These are phyloP conservation scores for Iberis pinnata DNA, from an alignment of 345 rosid species.

Conservation along the genomic window DNA sequence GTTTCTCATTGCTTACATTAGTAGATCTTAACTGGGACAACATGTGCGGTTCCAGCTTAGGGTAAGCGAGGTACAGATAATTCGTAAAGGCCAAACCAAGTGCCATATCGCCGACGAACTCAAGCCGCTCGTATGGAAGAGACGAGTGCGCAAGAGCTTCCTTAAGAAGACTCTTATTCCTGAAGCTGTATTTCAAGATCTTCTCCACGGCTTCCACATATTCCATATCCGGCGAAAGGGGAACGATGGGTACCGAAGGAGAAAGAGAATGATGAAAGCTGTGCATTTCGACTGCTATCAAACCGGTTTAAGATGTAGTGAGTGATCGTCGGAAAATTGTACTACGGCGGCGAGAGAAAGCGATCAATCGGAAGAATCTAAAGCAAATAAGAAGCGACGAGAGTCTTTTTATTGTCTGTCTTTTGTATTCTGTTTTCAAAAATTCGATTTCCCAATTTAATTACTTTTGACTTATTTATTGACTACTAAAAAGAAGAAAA, in stretches of 20 bases:
- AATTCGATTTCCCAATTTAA: no score
- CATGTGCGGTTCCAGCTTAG: conserved; percentile 43
- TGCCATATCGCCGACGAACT: conserved; percentile 71
- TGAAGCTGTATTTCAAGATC: conserved; percentile 46
- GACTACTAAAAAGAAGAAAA: background rate
- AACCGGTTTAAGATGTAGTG: background rate
- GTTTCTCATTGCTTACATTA: conserved; percentile 69
- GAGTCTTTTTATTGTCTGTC: background rate
- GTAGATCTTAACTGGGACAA: conserved; percentile 56
- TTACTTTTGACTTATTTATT: conserved; percentile 9
- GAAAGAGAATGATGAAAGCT: background rate
- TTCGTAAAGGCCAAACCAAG: conserved; percentile 45
- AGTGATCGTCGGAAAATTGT: conserved; percentile 16
- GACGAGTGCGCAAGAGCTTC: conserved; percentile 77
- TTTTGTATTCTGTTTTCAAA: background rate
- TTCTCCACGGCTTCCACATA: conserved; percentile 43
- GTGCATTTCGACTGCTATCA: background rate
- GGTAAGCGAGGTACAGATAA: conserved; percentile 45
- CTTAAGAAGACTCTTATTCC: conserved; percentile 38
- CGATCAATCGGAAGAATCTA: conserved; percentile 16
- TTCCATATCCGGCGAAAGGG: conserved; percentile 31
- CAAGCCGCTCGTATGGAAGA: conserved; percentile 55
- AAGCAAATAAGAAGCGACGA: conserved; percentile 1
- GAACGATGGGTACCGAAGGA: no score
- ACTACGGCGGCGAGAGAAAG: conserved; percentile 13